Conservation (phyloP, 2,329 filamentous ascomycete genomes). For the Lecanicillium sp. region DNA sequence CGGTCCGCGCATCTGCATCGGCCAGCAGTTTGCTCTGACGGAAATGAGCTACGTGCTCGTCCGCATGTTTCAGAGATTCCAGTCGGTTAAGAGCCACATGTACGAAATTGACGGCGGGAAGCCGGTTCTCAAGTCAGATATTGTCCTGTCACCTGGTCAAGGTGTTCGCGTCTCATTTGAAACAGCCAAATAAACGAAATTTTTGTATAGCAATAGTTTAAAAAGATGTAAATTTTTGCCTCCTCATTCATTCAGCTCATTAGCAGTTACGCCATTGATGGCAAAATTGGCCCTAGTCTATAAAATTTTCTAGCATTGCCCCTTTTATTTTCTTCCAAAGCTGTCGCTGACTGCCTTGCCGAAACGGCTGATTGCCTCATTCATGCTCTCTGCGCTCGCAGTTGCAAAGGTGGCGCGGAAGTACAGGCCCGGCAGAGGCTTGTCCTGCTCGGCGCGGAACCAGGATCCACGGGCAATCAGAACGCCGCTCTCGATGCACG, state of each 20-base stretch:
- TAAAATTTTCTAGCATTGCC: no score
- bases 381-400: slow-evolving; percentile 62
- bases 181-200: no score
- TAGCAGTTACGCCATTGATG: background rate
- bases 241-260: slow-evolving; percentile 41
- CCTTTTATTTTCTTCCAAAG: slow-evolving; percentile 28
- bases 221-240: slow-evolving; percentile 30
- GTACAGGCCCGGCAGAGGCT: slow-evolving; percentile 58
- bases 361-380: slow-evolving; percentile 64
- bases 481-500: slow-evolving; percentile 66
- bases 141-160: slow-evolving; percentile 50
- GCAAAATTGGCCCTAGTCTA: background rate
- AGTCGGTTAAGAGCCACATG: slow-evolving; percentile 52
- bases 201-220: no score
- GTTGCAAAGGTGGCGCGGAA: slow-evolving; percentile 88
- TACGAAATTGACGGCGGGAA: slow-evolving; percentile 41
- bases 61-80: slow-evolving; percentile 64
- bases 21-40: slow-evolving; percentile 73
- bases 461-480: slow-evolving; percentile 80
- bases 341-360: slow-evolving; percentile 61
- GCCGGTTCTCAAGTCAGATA: slow-evolving; percentile 48
- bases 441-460: slow-evolving; percentile 72
- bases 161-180: slow-evolving; percentile 45
- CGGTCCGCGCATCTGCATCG: slow-evolving; percentile 65
- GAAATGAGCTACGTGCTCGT: slow-evolving; percentile 68